Evolutionary conservation across 257 asterid species (phyloP).

Genomic region (Penstemon eatonii): DNA sequence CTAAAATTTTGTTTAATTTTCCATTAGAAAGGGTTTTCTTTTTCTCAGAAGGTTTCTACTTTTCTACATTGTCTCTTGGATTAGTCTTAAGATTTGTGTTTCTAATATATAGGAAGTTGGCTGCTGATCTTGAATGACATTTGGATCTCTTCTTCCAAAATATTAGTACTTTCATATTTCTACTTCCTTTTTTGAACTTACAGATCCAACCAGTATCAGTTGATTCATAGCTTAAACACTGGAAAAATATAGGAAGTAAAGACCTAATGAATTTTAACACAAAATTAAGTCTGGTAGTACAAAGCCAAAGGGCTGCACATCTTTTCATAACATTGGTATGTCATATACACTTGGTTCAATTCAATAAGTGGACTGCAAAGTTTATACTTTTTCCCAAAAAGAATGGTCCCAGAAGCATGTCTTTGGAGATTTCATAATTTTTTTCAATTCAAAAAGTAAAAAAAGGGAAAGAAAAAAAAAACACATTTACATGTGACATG

Average conservation of each 20-base stretch:
- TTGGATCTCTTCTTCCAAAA: background rate
- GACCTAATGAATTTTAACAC: background rate
- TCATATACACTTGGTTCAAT: conserved; percentile 34
- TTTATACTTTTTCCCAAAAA: conserved; percentile 30
- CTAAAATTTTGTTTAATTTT: background rate
- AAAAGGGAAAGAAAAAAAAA: no score
- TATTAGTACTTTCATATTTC: background rate
- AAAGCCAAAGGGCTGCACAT: conserved; percentile 32
- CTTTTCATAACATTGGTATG: conserved; percentile 41
- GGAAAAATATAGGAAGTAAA: background rate
- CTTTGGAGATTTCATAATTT: conserved; percentile 21
- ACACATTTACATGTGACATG: no score
- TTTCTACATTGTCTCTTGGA: conserved; percentile 1
- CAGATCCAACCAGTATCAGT: background rate
- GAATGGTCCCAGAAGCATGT: conserved; percentile 27
- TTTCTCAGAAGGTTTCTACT: background rate
- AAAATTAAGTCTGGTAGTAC: conserved; percentile 22
- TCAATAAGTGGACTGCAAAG: conserved; percentile 35
- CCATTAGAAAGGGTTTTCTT: background rate
- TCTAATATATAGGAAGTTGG: background rate
- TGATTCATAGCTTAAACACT: background rate
- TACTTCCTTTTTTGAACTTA: background rate
- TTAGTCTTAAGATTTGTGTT: background rate
- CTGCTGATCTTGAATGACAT: background rate
- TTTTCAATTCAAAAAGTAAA: conserved; percentile 2